Base-by-base conservation (phyloP, 345 rosid species). In the Citrus reticulata region DNA sequence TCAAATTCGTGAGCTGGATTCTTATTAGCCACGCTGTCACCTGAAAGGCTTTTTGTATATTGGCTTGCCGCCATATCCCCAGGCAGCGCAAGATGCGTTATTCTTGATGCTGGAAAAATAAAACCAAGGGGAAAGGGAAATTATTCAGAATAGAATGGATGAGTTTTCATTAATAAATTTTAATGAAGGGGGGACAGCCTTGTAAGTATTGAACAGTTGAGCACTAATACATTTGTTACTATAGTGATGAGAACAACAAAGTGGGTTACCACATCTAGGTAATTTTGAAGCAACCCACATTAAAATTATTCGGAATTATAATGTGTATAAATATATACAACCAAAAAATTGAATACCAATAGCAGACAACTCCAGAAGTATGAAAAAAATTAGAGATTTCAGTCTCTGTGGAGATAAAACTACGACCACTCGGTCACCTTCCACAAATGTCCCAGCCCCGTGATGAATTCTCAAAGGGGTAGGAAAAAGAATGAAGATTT, bases 341-440 rank as follows among this genome's bases (percentile, higher is more conserved):
- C 83, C 78, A 88, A 81, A 88, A 88, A 84, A 83, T 34, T 70
- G 78, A 74, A 80, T 76, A 13, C n/a, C 40, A 76, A 79, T 78
- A 27, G 5, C 51, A 3, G 60, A 54, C 54, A 68, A 72, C 40
- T 69, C 20, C 40, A 40, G 59, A 76, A 9, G 76, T 51, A 59
- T 63, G 54, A 73, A 32, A 20, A 64, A 51, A 13, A 22, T 37
- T 22, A 34, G 27, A 39, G 19, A 14, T 62, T 72, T 64, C 30
- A 40, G 73, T 81, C 80, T 62, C 73, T 79, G 76, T 82, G 74
- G 79, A 66, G 63, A 76, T 55, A 69, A 34, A 72, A 66, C 49
- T 66, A 72, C 81, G 80, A 76, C 73, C 73, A 72, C 77, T 83
- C 1, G 51, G 51, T 3, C 79, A 78, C 79, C 81, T 63, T 68